Conservation (phyloP, 495 filamentous ascomycete genomes). For the Hyaloscypha finlandica region DNA sequence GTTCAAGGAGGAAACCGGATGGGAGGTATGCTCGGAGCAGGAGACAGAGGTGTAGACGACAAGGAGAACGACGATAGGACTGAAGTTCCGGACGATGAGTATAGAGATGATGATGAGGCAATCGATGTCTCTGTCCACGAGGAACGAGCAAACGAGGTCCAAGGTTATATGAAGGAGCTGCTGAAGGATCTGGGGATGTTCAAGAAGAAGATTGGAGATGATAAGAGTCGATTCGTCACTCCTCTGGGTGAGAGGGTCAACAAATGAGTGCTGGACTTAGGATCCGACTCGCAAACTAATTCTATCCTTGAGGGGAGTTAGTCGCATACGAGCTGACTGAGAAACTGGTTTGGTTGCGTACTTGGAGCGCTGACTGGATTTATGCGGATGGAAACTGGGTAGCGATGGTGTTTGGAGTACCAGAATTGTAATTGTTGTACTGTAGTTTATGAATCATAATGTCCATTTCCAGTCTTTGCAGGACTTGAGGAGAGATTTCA, state of each 20-base stretch:
- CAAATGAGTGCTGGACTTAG: background rate
- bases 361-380: background rate
- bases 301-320: background rate
- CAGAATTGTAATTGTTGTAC: background rate
- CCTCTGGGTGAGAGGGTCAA: constrained; percentile 28
- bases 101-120: constrained; percentile 45
- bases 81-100: constrained; percentile 35
- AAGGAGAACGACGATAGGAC: constrained; percentile 47
- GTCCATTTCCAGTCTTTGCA: background rate
- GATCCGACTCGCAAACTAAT: background rate
- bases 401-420: constrained; percentile 31
- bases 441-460: background rate
- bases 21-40: constrained; percentile 17
- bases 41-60: constrained; percentile 28
- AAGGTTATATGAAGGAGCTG: constrained; percentile 68
- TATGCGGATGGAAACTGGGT: constrained; percentile 9
- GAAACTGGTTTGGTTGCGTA: background rate
- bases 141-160: constrained; percentile 58
- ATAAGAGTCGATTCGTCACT: constrained; percentile 54
- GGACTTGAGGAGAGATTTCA: no score
- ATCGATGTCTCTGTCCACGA: constrained; percentile 48
- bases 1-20: constrained; percentile 34
- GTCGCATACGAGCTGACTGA: background rate
- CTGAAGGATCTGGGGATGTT: constrained; percentile 80
- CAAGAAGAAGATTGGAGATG: constrained; percentile 79